Evolutionary conservation across 306 rosid genomes (phyloP), one percentile per base, ranked within the genome.

Genomic region (Glycyrrhiza uralensis): DNA sequence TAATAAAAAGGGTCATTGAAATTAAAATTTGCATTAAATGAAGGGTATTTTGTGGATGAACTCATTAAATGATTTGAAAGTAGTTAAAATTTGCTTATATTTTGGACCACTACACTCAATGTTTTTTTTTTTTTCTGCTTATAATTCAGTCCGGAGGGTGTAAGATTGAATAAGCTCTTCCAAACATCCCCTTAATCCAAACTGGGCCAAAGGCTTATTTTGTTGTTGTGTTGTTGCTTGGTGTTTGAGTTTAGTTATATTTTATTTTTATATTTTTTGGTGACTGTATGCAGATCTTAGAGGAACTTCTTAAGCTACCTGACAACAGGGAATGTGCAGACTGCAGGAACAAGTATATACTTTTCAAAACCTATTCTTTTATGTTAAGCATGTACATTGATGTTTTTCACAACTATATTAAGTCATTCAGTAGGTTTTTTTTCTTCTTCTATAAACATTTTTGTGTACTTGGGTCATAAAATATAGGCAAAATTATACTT

Each of bases 261-360:
- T 59, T 26, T 13, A 0, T 1, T 35, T 60, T 58, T 18, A 1
- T 13, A 13, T 44, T 39, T 39, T 58, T 14, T 51, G 20, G 12
- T 77, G 52, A 15, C 26, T 69, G 5, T 69, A 24, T 73, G 77
- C 96, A 93, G 98, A 87, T 90, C 73, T 77, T 93, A 63, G 93
- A 88, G 71, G 88, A 87, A 54, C 93, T 93, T 69, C 83, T 90
- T 56, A 93, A 84, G 85, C 87, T 85, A 58, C 96, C 98, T 11
- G 87, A 84, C 61, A 93, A 93, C 61, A 76, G 75, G 85, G 89
- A 88, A 83, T 93, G 98, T 83, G 98, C 98, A 28, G 98, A 93
- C 49, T 93, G 98, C 75, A 66, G 78, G 69, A 87, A 71, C 80
- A 90, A 90, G 98, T 93, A 87, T 82, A 67, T 50, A 54, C 76